Evolutionary conservation across 768 basidiomycete species (phyloP).

Genomic region (Artomyces pyxidatus): DNA sequence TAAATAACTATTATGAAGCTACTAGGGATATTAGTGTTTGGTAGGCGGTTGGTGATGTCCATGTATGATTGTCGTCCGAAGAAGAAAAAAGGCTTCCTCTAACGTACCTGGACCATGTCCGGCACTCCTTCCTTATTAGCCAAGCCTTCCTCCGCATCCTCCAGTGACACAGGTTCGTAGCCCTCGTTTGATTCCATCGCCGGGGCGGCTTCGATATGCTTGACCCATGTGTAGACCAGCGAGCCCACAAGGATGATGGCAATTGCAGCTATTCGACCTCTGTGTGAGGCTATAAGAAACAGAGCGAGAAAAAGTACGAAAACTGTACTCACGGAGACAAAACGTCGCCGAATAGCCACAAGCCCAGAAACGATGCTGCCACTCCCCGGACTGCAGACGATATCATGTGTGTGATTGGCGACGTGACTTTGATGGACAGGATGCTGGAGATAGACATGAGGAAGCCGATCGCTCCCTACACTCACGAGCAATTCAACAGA

Average conservation of each 20-base stretch:
- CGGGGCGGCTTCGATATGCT: conserved; percentile 55
- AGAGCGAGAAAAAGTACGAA: background rate
- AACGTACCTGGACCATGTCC: too few species aligned
- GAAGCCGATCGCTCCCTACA: conserved; percentile 80
- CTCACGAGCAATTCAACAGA: background rate
- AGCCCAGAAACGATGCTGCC: conserved; percentile 76
- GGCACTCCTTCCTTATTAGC: too few species aligned
- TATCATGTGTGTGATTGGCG: conserved; percentile 96
- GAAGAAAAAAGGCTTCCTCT: too few species aligned
- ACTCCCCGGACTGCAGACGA: conserved; percentile 94
- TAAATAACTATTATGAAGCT: too few species aligned
- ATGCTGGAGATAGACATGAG: conserved; percentile 90
- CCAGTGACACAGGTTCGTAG: conserved; percentile 59
- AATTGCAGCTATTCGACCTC: conserved; percentile 78
- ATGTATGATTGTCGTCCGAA: too few species aligned
- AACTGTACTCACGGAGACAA: conserved; percentile 59
- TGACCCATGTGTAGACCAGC: conserved; percentile 82
- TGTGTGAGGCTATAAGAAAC: conserved; percentile 22
- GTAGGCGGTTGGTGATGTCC: too few species aligned
- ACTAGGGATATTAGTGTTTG: too few species aligned
- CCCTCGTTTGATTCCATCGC: conserved; percentile 23
- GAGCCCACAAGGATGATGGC: conserved; percentile 76
- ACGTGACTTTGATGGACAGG: conserved; percentile 94
- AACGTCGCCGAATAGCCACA: conserved; percentile 74
- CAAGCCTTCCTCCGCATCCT: conserved; percentile 51